Evolutionary conservation across 768 basidiomycete genomes (phyloP), one percentile per base, ranked within the genome.

Genomic region (Collybiopsis confluens): DNA sequence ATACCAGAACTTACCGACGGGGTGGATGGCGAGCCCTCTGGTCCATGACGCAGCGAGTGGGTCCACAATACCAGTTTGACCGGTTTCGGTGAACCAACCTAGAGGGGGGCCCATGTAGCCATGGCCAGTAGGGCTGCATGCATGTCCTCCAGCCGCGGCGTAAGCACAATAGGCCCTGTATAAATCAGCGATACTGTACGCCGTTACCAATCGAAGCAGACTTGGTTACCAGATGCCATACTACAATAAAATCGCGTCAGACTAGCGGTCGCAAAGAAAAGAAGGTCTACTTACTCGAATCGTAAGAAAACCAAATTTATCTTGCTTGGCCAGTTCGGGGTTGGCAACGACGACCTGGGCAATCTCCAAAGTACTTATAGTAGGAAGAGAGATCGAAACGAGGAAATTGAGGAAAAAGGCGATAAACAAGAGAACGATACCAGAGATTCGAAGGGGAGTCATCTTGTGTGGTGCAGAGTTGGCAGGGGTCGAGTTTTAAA

Each of bases 11-110:
- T 20, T 6, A 60, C 59, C 58, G 18, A 61, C 60, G 23, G 60
- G 60, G 46, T 61, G 60, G 26, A 61, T 58, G 13, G 60, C 60
- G 21, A 61, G 58, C 2, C 60, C 60, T 1, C 60, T 50, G 13
- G 58, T 59, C 58, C 58, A 61, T n/a, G 58, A 57, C 4, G 56
- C 54, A 5, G 50, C 54, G 16, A 61, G 45, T 20, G 36, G 18
- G 23, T 11, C 16, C 9, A 54, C 45, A 0, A 8, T 16, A n/a
- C 49, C 53, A 2, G 49, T 8, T 5, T 33, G 30, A 33, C 13
- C 13, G 13, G 30, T 6, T 5, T 33, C 30, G 13, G 5, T 13
- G 30, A 33, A 5, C 55, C 21, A 33, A 13, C 5, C 13, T 33
- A 33, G 13, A 5, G 30, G 30, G 26, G 41, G 26, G 21, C 49